phyloP scores from a whole-genome alignment of 768 basidiomycete species.

The Nidularia pulvinata region DNA sequence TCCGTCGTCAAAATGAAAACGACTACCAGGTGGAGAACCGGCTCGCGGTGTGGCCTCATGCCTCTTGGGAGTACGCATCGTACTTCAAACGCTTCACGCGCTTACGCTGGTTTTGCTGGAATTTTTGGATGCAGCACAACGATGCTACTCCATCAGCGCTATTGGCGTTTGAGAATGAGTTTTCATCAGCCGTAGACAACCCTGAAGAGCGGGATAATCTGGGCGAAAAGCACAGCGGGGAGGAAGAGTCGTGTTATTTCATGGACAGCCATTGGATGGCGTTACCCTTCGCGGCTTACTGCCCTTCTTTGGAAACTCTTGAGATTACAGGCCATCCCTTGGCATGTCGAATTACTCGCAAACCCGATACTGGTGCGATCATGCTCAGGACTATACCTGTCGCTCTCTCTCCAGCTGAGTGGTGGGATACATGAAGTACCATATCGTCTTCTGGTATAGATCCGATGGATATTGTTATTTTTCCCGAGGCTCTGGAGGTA shows the following conservation, averaged over 20 bases:
- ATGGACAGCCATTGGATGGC: constrained; percentile 19
- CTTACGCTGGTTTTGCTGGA: constrained; percentile 23
- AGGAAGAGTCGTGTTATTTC: constrained; percentile 15
- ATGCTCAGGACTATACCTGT: constrained; percentile 1
- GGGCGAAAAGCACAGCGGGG: not conserved
- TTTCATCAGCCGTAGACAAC: constrained; percentile 1
- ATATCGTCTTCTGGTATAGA: constrained; percentile 6
- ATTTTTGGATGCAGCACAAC: constrained; percentile 19
- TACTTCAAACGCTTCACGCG: constrained; percentile 8
- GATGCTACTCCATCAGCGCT: constrained; percentile 15
- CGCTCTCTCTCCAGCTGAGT: constrained; percentile 4
- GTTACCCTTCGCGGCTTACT: constrained; percentile 17
- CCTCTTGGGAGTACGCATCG: constrained; percentile 21
- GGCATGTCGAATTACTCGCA: constrained; percentile 12
- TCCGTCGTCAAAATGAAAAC: constrained; percentile 14
- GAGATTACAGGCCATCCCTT: constrained; percentile 18
- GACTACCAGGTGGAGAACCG: constrained; percentile 15
- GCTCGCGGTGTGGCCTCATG: constrained; percentile 16
- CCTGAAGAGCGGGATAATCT: not conserved
- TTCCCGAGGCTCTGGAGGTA: too few species aligned
- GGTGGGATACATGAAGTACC: constrained; percentile 12
- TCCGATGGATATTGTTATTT: too few species aligned
- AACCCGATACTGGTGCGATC: constrained; percentile 2
- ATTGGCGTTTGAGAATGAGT: constrained; percentile 15
- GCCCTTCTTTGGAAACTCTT: constrained; percentile 13